phyloP scores from a whole-genome alignment of 257 asterid species.

The Solanum dulcamara region DNA sequence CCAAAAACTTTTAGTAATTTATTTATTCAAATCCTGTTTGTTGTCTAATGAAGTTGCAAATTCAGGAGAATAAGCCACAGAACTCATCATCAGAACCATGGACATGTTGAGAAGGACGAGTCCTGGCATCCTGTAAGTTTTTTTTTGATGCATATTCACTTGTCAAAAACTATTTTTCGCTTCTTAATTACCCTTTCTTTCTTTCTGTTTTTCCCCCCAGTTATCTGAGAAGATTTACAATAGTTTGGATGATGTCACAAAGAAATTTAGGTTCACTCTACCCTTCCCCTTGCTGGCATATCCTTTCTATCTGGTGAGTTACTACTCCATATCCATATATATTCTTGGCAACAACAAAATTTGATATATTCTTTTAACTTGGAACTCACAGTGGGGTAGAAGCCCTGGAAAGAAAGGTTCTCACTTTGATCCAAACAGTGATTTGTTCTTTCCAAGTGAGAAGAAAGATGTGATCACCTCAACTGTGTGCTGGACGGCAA shows the following conservation, averaged over 20 bases:
- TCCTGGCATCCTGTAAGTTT: conserved; percentile 83
- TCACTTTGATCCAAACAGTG: conserved; percentile 79
- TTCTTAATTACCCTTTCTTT: background rate
- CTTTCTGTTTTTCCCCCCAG: conserved; percentile 26
- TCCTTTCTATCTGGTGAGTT: conserved; percentile 70
- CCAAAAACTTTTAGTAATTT: background rate
- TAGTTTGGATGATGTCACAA: conserved; percentile 44
- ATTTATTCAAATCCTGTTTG: background rate
- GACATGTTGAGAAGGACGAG: conserved; percentile 93
- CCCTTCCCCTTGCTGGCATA: conserved; percentile 91
- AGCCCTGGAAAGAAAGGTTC: conserved; percentile 93
- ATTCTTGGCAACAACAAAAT: background rate
- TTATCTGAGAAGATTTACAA: conserved; percentile 50
- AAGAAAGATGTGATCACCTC: conserved; percentile 78
- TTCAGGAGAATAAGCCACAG: conserved; percentile 93
- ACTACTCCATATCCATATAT: background rate
- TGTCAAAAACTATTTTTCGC: background rate
- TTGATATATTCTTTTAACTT: background rate
- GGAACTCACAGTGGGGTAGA: conserved; percentile 58
- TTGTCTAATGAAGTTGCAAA: background rate
- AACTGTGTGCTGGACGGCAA: conserved; percentile 73
- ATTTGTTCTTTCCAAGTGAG: conserved; percentile 73
- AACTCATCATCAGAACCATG: conserved; percentile 97
- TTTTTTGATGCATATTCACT: background rate
- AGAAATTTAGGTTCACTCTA: conserved; percentile 65